Evolutionary conservation across 306 rosid species (phyloP), one percentile per base, ranked within the genome.

Genomic region (Luffa acutangula): DNA sequence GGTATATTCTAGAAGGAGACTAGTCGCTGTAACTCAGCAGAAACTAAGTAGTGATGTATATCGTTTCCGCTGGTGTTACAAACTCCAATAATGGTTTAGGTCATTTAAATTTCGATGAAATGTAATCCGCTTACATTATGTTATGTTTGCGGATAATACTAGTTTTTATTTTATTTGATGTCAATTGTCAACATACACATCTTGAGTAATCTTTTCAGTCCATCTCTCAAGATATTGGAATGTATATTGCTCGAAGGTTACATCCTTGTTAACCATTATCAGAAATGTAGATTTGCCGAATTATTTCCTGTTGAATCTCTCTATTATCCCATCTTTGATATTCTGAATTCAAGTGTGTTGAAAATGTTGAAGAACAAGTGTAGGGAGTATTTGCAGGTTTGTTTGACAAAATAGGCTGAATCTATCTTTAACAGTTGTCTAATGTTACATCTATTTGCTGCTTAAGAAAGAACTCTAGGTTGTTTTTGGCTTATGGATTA

Each of bases 151-250:
- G 77, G 58, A 46, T 46, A 31, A 25, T 69, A 43, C 39, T 70
- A 73, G 77, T 36, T 49, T 34, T 33, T 21, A 57, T 42, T 39
- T 42, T 77, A 57, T 42, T 52, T 52, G 33, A 41, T 17, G 33
- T 75, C 77, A 70, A 70, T 69, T 49, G 43, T 73, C 78, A 75
- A 33, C 54, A 41, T 58, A 41, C 80, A 77, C 80, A 56, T 77
- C 80, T 77, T 58, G 80, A 56, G 80, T 77, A 18, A 77, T 77
- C 48, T 77, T 56, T 77, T 77, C 80, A 20, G 70, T 58, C 70
- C 70, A 42, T 77, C 56, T 52, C 79, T 77, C 80, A 77, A 77
- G 80, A 77, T 39, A 77, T 41, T 43, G 80, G 42, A 77, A 39
- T 77, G 80, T 42, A 77, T 58, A 58, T 77, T 15, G 78, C 62